A percentile compares a stretch with the other conserved stretches of the same genome.
Conservation (phyloP, 164 flowering plant genomes). For the Liriodendron chinense region DNA sequence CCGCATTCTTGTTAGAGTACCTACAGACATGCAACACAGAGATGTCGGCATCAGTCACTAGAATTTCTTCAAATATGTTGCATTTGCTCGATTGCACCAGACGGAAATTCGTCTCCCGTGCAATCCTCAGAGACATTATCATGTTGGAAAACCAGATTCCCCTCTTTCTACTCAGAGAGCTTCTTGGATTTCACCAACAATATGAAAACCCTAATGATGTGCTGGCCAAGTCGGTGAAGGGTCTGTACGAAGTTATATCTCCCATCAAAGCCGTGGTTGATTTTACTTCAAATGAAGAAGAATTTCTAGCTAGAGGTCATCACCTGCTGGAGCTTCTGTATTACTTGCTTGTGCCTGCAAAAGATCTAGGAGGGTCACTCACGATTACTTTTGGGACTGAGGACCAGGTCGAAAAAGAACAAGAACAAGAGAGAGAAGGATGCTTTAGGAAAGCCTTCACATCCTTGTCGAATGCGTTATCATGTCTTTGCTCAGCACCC, state of each 20-base stretch:
- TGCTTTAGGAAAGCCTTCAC: not conserved
- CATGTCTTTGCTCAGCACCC: not conserved
- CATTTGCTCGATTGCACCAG: slow-evolving; percentile 18
- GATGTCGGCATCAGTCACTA: slow-evolving; percentile 1
- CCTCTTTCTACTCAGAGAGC: not conserved
- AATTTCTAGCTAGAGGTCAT: not conserved
- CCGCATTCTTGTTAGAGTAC: slow-evolving; percentile 29
- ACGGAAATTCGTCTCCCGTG: slow-evolving; percentile 14
- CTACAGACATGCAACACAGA: slow-evolving; percentile 12
- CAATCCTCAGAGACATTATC: slow-evolving; percentile 23
- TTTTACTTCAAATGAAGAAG: not conserved
- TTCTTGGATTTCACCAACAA: not conserved
- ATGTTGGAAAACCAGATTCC: slow-evolving; percentile 29
- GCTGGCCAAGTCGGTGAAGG: slow-evolving; percentile 27
- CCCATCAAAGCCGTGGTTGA: slow-evolving; percentile 26
- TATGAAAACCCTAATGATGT: slow-evolving; percentile 17
- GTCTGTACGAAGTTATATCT: slow-evolving; percentile 28
- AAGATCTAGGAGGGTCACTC: not conserved
- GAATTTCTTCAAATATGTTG: slow-evolving; percentile 6
- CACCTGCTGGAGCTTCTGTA: slow-evolving; percentile 41
- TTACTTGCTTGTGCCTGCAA: slow-evolving; percentile 17
- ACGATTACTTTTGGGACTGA: not conserved
- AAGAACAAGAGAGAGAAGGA: not conserved
- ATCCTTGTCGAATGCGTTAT: not conserved
- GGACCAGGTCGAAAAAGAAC: not conserved